These are phyloP conservation scores for Wickerhamomyces silvicola DNA, from an alignment of 805 yeast species.

Conservation along the genomic window DNA sequence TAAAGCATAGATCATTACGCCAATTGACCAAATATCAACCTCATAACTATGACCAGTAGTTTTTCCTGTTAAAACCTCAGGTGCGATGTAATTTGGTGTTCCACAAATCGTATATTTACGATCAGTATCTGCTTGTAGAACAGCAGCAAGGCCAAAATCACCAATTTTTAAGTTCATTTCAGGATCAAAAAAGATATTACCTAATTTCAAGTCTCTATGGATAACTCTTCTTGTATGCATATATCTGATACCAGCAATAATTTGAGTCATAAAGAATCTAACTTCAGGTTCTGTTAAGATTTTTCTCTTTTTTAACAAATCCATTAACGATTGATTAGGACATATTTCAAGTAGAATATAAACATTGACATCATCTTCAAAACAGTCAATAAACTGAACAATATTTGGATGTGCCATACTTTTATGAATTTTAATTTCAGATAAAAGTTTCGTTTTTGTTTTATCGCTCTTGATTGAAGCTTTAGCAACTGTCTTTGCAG, in stretches of 20 bases:
- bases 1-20: conserved; percentile 92
- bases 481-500: conserved; percentile 97
- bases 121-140: conserved; percentile 63
- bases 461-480: conserved; percentile 87
- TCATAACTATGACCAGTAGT: conserved; percentile 86
- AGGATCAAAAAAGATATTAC: conserved; percentile 91
- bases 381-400: conserved; percentile 91
- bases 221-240: conserved; percentile 89
- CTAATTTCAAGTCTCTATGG: conserved; percentile 93
- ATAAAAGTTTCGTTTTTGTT: conserved; percentile 73
- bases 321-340: conserved; percentile 92
- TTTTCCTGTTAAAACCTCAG: conserved; percentile 90
- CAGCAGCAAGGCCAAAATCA: conserved; percentile 97
- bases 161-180: conserved; percentile 94
- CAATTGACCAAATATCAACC: conserved; percentile 97
- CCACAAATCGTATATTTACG: conserved; percentile 95
- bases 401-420: conserved; percentile 83
- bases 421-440: conserved; percentile 94
- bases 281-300: conserved; percentile 88
- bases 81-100: conserved; percentile 97
- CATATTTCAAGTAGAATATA: conserved; percentile 92
- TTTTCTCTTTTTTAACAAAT: conserved; percentile 77
- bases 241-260: conserved; percentile 89
- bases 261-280: conserved; percentile 82
- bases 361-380: conserved; percentile 93